These are phyloP conservation scores for Phaeosphaeria sp. DNA, from an alignment of 2,329 filamentous ascomycete species.

Conservation along the genomic window DNA sequence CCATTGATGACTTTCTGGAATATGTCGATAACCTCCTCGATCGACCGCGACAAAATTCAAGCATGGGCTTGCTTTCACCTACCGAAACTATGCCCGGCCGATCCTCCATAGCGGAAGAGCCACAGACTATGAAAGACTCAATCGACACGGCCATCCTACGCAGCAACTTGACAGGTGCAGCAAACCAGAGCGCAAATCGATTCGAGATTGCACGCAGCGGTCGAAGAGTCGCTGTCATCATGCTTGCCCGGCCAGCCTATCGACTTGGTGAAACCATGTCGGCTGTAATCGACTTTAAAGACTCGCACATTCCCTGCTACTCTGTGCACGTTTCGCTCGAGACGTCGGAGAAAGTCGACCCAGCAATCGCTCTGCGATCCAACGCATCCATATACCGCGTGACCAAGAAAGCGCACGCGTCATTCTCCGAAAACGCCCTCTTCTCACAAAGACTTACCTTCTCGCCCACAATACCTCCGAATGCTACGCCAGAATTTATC, in stretches of 20 bases:
- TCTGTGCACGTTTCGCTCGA: conserved; percentile 85
- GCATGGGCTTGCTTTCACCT: conserved; percentile 72
- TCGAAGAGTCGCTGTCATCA: conserved; percentile 88
- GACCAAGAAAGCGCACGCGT: conserved; percentile 81
- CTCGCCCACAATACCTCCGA: conserved; percentile 79
- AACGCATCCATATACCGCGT: conserved; percentile 85
- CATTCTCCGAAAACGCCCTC: conserved; percentile 80
- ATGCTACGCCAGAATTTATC: conserved; percentile 87
- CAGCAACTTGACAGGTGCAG: conserved; percentile 62
- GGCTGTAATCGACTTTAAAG: conserved; percentile 82
- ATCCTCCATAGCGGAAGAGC: conserved; percentile 64
- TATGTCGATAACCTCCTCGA: conserved; percentile 58
- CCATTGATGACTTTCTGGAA: conserved; percentile 43
- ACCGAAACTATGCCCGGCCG: conserved; percentile 62
- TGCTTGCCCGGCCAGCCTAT: conserved; percentile 86
- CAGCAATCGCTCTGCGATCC: conserved; percentile 80
- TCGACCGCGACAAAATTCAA: conserved; percentile 42
- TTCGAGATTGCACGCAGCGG: conserved; percentile 95
- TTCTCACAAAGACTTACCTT: conserved; percentile 83
- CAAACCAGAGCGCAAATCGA: conserved; percentile 84
- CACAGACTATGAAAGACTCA: conserved; percentile 75
- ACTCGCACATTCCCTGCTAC: conserved; percentile 81
- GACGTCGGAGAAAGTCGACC: conserved; percentile 82
- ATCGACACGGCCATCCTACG: conserved; percentile 91
- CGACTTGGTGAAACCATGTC: conserved; percentile 86